Conservation (phyloP, 2,329 filamentous ascomycete species). For the Sporothrix pseudoabietina region DNA sequence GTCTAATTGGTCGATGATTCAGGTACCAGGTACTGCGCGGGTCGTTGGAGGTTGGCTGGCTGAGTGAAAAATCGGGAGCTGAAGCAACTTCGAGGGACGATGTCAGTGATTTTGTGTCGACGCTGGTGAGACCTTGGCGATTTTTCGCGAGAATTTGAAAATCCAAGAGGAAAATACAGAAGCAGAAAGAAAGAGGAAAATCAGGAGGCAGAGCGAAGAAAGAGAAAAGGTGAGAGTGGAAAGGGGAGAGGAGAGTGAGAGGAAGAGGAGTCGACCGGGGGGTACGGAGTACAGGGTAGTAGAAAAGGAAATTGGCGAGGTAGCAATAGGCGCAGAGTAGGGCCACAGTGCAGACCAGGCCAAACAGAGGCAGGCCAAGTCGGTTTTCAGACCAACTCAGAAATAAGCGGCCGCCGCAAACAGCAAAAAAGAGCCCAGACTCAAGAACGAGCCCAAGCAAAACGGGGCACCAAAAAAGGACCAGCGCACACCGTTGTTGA, state of each 20-base stretch:
- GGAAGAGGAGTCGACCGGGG: conserved; percentile 10
- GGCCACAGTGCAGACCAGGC: conserved; percentile 16
- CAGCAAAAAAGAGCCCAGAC: not conserved
- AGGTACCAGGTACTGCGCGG: conserved; percentile 6
- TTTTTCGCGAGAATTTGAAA: conserved; percentile 2
- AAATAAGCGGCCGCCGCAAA: conserved; percentile 18
- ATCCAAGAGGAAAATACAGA: conserved; percentile 12
- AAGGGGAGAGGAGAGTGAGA: conserved; percentile 16
- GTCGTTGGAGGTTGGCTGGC: not conserved
- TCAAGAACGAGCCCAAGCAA: conserved; percentile 5
- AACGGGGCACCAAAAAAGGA: conserved; percentile 19
- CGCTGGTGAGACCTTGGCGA: conserved; percentile 18
- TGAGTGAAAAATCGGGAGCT: not conserved
- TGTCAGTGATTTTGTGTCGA: conserved; percentile 18
- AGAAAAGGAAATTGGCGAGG: conserved; percentile 26
- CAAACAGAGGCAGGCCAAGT: not conserved
- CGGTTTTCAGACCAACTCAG: conserved; percentile 7
- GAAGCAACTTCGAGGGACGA: not conserved
- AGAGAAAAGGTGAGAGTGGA: conserved; percentile 9
- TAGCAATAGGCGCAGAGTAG: conserved; percentile 21
- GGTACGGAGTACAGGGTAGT: conserved; percentile 21
- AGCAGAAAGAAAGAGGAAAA: conserved; percentile 9
- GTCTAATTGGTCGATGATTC: conserved; percentile 7
- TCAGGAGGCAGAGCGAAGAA: conserved; percentile 5
- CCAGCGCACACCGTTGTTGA: not conserved